Conservation (phyloP, 2,329 filamentous ascomycete genomes). For the Curvularia hawaiiensis region DNA sequence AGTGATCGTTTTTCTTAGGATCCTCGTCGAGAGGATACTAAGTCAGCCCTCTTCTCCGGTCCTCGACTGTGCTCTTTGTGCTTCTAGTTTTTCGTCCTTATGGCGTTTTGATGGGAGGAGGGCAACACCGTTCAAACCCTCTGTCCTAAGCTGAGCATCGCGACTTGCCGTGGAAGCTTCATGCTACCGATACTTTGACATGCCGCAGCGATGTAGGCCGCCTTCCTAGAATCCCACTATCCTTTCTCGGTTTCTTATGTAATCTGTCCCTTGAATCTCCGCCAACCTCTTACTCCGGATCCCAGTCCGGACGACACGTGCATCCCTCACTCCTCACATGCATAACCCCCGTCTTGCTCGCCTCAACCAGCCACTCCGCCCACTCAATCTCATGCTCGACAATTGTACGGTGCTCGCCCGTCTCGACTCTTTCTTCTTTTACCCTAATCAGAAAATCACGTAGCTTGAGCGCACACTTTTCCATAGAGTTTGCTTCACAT, state of each 20-base stretch:
- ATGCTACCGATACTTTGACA: neutral
- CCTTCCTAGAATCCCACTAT: neutral
- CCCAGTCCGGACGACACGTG: slow-evolving; percentile 34
- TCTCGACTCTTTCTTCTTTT: slow-evolving; percentile 25
- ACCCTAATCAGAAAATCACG: slow-evolving; percentile 22
- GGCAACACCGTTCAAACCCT: neutral
- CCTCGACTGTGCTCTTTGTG: neutral
- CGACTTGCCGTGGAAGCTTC: neutral
- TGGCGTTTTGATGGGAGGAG: neutral
- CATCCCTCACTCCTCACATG: slow-evolving; percentile 36
- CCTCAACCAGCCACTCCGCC: slow-evolving; percentile 38
- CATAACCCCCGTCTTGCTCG: slow-evolving; percentile 32
- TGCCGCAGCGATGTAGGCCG: neutral
- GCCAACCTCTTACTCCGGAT: slow-evolving; percentile 11
- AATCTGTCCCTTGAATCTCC: neutral
- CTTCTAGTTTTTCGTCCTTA: neutral
- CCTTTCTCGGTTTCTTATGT: too few species aligned
- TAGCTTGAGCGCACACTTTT: slow-evolving; percentile 23
- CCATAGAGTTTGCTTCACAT: slow-evolving; percentile 2
- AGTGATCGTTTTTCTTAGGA: neutral
- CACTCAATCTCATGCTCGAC: slow-evolving; percentile 40
- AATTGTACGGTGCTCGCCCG: slow-evolving; percentile 26
- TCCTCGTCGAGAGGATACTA: neutral
- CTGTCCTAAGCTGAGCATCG: neutral
- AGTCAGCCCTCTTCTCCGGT: neutral